phyloP scores from a whole-genome alignment of 139 green algal genomes.

The Pleodorina starrii region DNA sequence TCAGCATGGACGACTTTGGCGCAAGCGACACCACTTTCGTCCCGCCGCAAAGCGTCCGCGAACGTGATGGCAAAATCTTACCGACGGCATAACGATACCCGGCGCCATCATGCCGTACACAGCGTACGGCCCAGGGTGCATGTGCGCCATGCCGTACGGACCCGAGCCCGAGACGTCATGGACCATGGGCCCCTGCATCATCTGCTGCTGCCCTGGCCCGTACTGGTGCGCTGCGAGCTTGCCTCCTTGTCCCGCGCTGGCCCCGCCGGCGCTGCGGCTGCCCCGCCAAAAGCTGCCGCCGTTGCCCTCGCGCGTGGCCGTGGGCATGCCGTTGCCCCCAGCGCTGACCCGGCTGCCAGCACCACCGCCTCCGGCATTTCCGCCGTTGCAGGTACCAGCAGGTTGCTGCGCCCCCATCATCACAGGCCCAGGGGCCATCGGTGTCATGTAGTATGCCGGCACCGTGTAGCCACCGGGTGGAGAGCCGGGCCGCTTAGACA shows the following conservation, averaged over 20 bases:
- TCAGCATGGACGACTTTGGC: no score
- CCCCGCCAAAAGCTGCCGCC: neutral
- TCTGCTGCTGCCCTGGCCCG: neutral
- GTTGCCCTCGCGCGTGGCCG: neutral
- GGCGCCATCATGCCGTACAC: constrained; percentile 39
- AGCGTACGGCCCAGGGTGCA: constrained; percentile 16
- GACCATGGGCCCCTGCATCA: neutral
- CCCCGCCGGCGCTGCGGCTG: constrained; percentile 6
- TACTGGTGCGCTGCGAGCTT: neutral
- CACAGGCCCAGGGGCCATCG: neutral
- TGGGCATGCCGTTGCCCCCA: no score
- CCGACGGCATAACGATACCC: constrained; percentile 22
- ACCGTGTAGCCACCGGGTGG: neutral
- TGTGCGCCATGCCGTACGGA: constrained; percentile 39
- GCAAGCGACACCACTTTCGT: no score
- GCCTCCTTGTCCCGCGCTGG: neutral
- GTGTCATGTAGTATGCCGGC: constrained; percentile 3
- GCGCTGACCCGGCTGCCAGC: neutral
- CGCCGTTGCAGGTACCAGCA: neutral
- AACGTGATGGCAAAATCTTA: neutral
- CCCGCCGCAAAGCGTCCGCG: no score
- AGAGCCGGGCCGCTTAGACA: neutral
- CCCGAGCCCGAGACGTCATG: neutral
- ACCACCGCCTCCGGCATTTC: neutral
- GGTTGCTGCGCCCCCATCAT: constrained; percentile 3